These are phyloP conservation scores for Neurospora sp. DNA, from an alignment of 495 filamentous ascomycete genomes.

Conservation along the genomic window DNA sequence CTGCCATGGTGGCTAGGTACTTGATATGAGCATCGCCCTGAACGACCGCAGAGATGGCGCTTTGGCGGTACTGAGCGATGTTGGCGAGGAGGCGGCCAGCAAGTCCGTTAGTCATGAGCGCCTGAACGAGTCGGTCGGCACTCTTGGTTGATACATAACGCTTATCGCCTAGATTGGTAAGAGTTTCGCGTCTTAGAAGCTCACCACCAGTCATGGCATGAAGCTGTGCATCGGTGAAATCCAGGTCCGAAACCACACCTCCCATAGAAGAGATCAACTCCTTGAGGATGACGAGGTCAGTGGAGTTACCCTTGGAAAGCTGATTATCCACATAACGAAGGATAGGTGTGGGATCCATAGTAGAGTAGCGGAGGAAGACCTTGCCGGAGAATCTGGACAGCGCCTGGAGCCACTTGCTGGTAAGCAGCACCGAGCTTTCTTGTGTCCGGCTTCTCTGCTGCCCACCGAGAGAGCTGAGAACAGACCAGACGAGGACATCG, in stretches of 20 bases:
- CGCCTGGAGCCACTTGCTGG: conserved; percentile 80
- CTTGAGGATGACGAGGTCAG: conserved; percentile 79
- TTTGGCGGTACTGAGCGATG: conserved; percentile 79
- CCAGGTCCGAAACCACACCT: conserved; percentile 73
- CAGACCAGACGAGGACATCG: conserved; percentile 81
- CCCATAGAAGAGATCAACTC: conserved; percentile 86
- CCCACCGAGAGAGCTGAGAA: conserved; percentile 69
- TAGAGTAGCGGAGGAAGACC: conserved; percentile 68
- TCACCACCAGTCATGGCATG: conserved; percentile 80
- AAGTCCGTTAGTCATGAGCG: conserved; percentile 59
- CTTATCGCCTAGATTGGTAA: conserved; percentile 67
- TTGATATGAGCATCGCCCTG: conserved; percentile 66
- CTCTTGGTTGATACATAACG: conserved; percentile 53
- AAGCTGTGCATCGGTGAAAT: conserved; percentile 79
- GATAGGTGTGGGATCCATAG: conserved; percentile 76
- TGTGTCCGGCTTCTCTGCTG: conserved; percentile 69
- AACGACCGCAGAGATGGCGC: conserved; percentile 60
- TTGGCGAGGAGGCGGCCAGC: conserved; percentile 73
- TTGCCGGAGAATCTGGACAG: conserved; percentile 77
- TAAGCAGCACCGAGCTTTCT: conserved; percentile 67
- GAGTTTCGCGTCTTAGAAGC: conserved; percentile 63
- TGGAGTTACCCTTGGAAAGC: conserved; percentile 66
- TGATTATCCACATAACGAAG: conserved; percentile 83
- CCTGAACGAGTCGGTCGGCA: conserved; percentile 66
- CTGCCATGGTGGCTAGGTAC: conserved; percentile 71